Base-by-base conservation (phyloP, 331 rosid species). In the Stylosanthes scabra region DNA sequence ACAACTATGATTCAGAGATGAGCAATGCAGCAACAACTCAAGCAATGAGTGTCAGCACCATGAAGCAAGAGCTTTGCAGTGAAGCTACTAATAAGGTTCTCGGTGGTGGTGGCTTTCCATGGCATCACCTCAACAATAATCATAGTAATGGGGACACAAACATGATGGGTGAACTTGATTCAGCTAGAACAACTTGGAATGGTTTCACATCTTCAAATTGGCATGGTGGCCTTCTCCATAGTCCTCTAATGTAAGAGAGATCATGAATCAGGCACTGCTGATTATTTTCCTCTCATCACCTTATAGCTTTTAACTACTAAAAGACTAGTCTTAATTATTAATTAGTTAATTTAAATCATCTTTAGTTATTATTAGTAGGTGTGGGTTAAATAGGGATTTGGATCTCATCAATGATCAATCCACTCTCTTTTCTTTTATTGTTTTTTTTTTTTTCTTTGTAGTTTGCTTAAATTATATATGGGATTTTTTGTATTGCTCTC, bases 161-260 rank as follows among this genome's bases (percentile, higher is more conserved):
- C 55, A 68, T 81, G 83, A 68, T 81, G 83, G 84, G 75, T 16
- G 89, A 83, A 6, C 11, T 81, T 63, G 93, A 84, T 70, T 71
- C 87, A 12, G 93, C 85, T 61, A 89, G 93, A 81, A 86, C 72
- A 13, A 77, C 82, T 75, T 90, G 98, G 96, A 92, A 83, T 66
- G 92, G 98, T 20, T 52, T 85, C 71, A 80, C 80, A 27, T 68
- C 97, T 14, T 72, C 90, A 10, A 47, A 47, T 52, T 92, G 92
- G 90, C 96, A 88, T 65, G 96, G 98, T 65, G 96, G 98, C 0
- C 91, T 92, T 79, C 85, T 92, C 61, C 83, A 87, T 63, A 89
- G 89, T 80, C 98, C 98, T 40, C 78, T 92, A 70, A 89, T 90
- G 87, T 92, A 90, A 44, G 71, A 39, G 11, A 7, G 11, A 9